Percentiles rank a stretch among this genome's conserved stretches.
Evolutionary conservation across 768 basidiomycete genomes (phyloP).

Genomic region (Kwoniella sp.): DNA sequence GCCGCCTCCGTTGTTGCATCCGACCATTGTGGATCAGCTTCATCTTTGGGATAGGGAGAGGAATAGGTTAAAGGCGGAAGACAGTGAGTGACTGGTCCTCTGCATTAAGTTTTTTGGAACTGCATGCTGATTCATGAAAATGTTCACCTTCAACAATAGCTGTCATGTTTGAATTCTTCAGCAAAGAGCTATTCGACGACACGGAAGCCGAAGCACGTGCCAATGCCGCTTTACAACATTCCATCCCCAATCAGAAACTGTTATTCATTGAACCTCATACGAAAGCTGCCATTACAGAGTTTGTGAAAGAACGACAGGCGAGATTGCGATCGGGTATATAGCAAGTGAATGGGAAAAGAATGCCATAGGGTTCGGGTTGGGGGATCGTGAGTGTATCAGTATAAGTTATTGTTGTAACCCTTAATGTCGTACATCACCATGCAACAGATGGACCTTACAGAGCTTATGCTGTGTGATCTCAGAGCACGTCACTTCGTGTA

Average conservation of each 20-base stretch:
- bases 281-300: constrained; percentile 44
- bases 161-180: constrained; percentile 48
- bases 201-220: constrained; percentile 40
- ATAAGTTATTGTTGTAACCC: background rate
- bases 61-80: constrained; percentile 81
- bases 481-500: no score
- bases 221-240: constrained; percentile 36
- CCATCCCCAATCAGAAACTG: constrained; percentile 36
- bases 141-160: no score
- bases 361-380: background rate
- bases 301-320: constrained; percentile 36
- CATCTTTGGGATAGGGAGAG: constrained; percentile 95
- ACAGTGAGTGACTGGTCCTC: constrained; percentile 64
- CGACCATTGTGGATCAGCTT: constrained; percentile 97
- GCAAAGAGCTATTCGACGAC: constrained; percentile 53
- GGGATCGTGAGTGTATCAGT: background rate
- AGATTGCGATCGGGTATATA: constrained; percentile 27
- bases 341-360: background rate
- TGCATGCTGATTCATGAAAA: no score
- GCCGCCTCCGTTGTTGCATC: constrained; percentile 74
- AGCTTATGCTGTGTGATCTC: no score
- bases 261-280: constrained; percentile 45
- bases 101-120: no score
- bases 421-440: no score
- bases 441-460: no score